phyloP scores from a whole-genome alignment of 345 rosid species.

The Fremontodendron californicum region DNA sequence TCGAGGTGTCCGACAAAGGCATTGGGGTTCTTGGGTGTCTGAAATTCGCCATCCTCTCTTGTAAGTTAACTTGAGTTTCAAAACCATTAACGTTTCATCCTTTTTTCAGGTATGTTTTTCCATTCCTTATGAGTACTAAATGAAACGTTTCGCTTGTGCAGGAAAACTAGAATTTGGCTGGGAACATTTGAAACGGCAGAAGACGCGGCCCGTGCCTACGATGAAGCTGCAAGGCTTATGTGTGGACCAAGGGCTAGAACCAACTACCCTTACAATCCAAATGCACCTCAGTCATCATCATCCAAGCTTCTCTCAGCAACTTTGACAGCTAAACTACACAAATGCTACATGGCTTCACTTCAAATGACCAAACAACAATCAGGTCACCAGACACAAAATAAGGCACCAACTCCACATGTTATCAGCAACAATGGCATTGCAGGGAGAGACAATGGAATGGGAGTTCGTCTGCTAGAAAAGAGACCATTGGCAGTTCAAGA shows the following conservation, averaged over 20 bases:
- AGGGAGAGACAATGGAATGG: slow-evolving; percentile 22
- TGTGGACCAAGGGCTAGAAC: slow-evolving; percentile 90
- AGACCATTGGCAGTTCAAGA: slow-evolving; percentile 29
- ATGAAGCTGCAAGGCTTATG: slow-evolving; percentile 96
- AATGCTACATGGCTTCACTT: slow-evolving; percentile 91
- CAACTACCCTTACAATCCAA: slow-evolving; percentile 83
- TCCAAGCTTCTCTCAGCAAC: slow-evolving; percentile 90
- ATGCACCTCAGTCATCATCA: slow-evolving; percentile 53
- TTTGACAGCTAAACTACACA: slow-evolving; percentile 77
- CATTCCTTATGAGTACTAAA: background rate
- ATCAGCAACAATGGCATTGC: slow-evolving; percentile 23
- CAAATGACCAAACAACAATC: slow-evolving; percentile 64
- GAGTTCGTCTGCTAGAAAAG: slow-evolving; percentile 23
- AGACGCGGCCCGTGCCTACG: slow-evolving; percentile 91
- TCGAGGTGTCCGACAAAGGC: slow-evolving; percentile 96
- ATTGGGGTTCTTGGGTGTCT: slow-evolving; percentile 99
- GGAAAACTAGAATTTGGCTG: slow-evolving; percentile 93
- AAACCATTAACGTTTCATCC: background rate
- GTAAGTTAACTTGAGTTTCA: slow-evolving; percentile 33
- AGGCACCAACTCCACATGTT: slow-evolving; percentile 25
- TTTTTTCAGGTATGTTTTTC: background rate
- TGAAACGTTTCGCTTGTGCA: slow-evolving; percentile 33
- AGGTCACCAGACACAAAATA: slow-evolving; percentile 20
- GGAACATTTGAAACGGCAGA: slow-evolving; percentile 97
- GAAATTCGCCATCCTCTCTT: slow-evolving; percentile 93